phyloP scores from a whole-genome alignment of 352 stramenopile genomes.

The Phytophthora sansomeana region DNA sequence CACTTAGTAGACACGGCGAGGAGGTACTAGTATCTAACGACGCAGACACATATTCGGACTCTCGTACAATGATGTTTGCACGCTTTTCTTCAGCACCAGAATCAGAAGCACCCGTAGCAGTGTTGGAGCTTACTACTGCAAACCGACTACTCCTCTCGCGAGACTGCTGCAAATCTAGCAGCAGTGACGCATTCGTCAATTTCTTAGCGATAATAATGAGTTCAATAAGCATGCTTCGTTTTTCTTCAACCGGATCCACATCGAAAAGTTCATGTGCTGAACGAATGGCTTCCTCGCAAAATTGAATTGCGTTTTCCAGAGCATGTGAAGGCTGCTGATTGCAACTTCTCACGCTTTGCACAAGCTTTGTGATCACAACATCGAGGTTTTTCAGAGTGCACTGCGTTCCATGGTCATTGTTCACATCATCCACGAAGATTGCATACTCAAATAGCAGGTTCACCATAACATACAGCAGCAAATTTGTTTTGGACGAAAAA shows the following conservation, averaged over 20 bases:
- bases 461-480: constrained; percentile 46
- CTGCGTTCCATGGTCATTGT: constrained; percentile 21
- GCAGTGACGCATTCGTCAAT: constrained; percentile 17
- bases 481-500: constrained; percentile 47
- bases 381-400: constrained; percentile 18
- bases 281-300: constrained; percentile 29
- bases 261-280: constrained; percentile 18
- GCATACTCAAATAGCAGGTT: constrained; percentile 57
- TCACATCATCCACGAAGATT: constrained; percentile 35
- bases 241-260: background rate
- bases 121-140: constrained; percentile 8
- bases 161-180: constrained; percentile 32
- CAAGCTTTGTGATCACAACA: constrained; percentile 23
- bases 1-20: constrained; percentile 30
- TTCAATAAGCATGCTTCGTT: constrained; percentile 33
- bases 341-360: constrained; percentile 10
- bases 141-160: background rate
- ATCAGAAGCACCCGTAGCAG: constrained; percentile 17
- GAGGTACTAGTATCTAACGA: constrained; percentile 24
- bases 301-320: constrained; percentile 28
- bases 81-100: constrained; percentile 20
- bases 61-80: constrained; percentile 4
- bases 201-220: constrained; percentile 27
- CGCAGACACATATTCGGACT: constrained; percentile 22
- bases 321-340: background rate